These are phyloP conservation scores for Pyrrhoderma noxium DNA, from an alignment of 1,284 basidiomycete genomes.

Conservation along the genomic window DNA sequence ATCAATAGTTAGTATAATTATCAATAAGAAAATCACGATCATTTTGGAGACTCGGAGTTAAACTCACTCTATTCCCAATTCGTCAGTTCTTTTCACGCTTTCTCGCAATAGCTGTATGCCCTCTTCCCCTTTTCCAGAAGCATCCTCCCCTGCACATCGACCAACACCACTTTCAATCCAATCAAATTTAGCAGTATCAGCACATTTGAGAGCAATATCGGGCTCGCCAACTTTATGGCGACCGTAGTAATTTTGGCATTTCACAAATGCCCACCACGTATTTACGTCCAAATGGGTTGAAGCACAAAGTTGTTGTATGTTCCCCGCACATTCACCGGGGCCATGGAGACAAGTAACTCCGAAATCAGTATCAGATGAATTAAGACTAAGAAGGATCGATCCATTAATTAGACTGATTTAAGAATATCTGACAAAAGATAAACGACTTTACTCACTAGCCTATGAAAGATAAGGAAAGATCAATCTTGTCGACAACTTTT, in stretches of 20 bases:
- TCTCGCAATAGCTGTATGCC: slow-evolving; percentile 54
- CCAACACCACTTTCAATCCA: slow-evolving; percentile 60
- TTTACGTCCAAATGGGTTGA: slow-evolving; percentile 43
- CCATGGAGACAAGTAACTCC: slow-evolving; percentile 79
- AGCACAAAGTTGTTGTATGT: slow-evolving; percentile 80
- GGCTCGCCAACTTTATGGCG: slow-evolving; percentile 56
- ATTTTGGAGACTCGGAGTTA: slow-evolving; percentile 1
- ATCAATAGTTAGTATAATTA: slow-evolving; percentile 7
- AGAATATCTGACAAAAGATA: too few species aligned
- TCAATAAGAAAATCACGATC: background rate
- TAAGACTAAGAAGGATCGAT: slow-evolving; percentile 44
- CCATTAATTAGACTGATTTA: too few species aligned
- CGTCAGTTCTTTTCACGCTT: slow-evolving; percentile 44
- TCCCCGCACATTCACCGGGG: slow-evolving; percentile 73
- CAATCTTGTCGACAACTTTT: slow-evolving; percentile 55
- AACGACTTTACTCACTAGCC: slow-evolving; percentile 48
- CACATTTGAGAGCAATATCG: slow-evolving; percentile 61
- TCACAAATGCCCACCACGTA: slow-evolving; percentile 69
- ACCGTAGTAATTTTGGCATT: slow-evolving; percentile 72
- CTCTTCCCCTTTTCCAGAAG: slow-evolving; percentile 49
- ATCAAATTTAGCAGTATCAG: slow-evolving; percentile 52
- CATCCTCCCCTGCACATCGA: slow-evolving; percentile 50
- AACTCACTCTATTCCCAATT: slow-evolving; percentile 51
- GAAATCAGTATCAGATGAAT: slow-evolving; percentile 56
- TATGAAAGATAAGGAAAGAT: slow-evolving; percentile 66